phyloP scores from a whole-genome alignment of 2,329 filamentous ascomycete genomes.

The Cladosporium sp. region DNA sequence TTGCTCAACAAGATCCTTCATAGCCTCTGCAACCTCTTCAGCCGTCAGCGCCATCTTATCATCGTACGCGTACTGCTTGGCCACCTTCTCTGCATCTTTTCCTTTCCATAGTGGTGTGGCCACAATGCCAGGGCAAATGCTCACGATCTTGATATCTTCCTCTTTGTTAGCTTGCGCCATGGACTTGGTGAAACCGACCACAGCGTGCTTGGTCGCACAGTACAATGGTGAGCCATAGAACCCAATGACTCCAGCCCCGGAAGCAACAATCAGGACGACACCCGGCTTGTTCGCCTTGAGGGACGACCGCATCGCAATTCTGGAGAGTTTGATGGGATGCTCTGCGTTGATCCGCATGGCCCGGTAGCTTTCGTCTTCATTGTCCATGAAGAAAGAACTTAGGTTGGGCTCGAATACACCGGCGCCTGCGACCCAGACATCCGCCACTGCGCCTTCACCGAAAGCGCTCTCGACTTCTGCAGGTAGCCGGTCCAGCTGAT shows the following conservation, averaged over 20 bases:
- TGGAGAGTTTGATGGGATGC: conserved; percentile 43
- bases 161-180: conserved; percentile 36
- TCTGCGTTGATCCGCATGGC: conserved; percentile 39
- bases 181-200: conserved; percentile 42
- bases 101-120: conserved; percentile 34
- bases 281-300: conserved; percentile 38
- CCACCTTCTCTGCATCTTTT: conserved; percentile 21
- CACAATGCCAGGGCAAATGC: conserved; percentile 36
- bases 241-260: conserved; percentile 36
- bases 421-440: conserved; percentile 41
- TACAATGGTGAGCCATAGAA: conserved; percentile 38
- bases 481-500: conserved; percentile 33
- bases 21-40: conserved; percentile 31
- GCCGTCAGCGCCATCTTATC: conserved; percentile 24
- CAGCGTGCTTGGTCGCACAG: conserved; percentile 40
- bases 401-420: conserved; percentile 43
- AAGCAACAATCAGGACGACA: conserved; percentile 38
- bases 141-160: conserved; percentile 39
- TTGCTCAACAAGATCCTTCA: conserved; percentile 31
- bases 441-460: conserved; percentile 36
- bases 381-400: conserved; percentile 40
- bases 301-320: conserved; percentile 39
- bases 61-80: conserved; percentile 23
- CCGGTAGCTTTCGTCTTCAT: conserved; percentile 37
- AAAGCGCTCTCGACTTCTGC: conserved; percentile 28